A percentile compares a stretch with the other conserved stretches of the same genome.
Conservation (phyloP, 1,139 yeast genomes). For the Hanseniaspora uvarum region DNA sequence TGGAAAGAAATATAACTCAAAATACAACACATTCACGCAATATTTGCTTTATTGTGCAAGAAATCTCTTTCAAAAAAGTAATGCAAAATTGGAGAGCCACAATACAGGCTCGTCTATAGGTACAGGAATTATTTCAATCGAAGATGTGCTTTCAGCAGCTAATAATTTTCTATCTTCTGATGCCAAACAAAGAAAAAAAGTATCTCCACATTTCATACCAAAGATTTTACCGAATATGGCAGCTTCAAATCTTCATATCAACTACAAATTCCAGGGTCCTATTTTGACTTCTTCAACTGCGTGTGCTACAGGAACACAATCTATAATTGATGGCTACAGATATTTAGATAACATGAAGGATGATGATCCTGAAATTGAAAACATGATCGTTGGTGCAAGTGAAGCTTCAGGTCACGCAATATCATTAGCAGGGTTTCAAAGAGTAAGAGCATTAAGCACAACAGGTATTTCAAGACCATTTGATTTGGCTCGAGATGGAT, state of each 20-base stretch:
- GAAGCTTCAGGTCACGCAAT: conserved; percentile 83
- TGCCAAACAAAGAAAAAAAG: conserved; percentile 50
- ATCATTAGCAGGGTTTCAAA: conserved; percentile 80
- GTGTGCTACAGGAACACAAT: conserved; percentile 91
- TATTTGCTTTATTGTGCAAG: conserved; percentile 1
- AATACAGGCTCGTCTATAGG: conserved; percentile 17
- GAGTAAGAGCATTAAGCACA: conserved; percentile 74
- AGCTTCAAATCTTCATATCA: conserved; percentile 79
- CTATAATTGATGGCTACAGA: conserved; percentile 77
- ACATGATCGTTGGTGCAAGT: conserved; percentile 86
- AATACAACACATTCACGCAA: conserved; percentile 12
- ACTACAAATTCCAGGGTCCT: conserved; percentile 69
- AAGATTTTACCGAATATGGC: conserved; percentile 84
- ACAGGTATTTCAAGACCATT: conserved; percentile 75
- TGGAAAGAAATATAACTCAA: neutral
- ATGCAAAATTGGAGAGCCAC: neutral
- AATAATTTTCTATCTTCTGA: conserved; percentile 17
- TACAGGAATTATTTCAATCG: conserved; percentile 18
- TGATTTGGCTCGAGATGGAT: conserved; percentile 68
- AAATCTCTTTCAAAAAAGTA: neutral
- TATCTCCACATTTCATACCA: conserved; percentile 82
- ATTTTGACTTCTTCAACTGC: conserved; percentile 86
- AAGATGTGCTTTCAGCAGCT: conserved; percentile 9
- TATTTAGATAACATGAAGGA: conserved; percentile 36
- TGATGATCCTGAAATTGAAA: conserved; percentile 71